Evolutionary conservation across 345 rosid genomes (phyloP).

Genomic region (Camelina laxa): DNA sequence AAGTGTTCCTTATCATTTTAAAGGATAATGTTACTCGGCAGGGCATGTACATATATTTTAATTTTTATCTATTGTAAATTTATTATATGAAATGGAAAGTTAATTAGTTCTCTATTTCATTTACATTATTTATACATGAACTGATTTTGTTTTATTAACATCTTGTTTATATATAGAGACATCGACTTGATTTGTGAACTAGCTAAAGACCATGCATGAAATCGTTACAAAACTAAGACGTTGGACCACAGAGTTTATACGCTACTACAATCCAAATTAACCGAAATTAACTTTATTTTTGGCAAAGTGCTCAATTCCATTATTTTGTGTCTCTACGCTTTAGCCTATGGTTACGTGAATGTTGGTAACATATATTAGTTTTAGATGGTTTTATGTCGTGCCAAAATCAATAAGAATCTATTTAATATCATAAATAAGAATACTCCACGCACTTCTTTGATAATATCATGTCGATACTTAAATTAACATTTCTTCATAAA

Average conservation of each 20-base stretch:
- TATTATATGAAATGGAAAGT: conserved; percentile 14
- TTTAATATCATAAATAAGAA: conserved; percentile 7
- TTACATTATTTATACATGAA: background rate
- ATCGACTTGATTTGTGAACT: conserved; percentile 21
- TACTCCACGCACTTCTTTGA: conserved; percentile 2
- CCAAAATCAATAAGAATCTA: conserved; percentile 11
- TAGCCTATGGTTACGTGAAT: conserved; percentile 11
- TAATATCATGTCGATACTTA: background rate
- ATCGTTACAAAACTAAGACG: conserved; percentile 21
- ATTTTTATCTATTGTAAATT: conserved; percentile 38
- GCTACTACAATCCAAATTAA: conserved; percentile 1
- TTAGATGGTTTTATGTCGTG: conserved; percentile 4
- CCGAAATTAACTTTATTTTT: background rate
- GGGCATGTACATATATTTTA: conserved; percentile 26
- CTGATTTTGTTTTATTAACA: background rate
- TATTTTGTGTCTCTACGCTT: background rate
- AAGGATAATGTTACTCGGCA: conserved; percentile 33
- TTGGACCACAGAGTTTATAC: conserved; percentile 25
- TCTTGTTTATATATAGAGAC: background rate
- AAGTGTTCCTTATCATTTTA: conserved; percentile 27
- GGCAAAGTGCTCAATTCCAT: background rate
- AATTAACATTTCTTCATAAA: background rate
- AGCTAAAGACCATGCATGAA: conserved; percentile 19
- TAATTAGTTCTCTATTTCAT: conserved; percentile 5
- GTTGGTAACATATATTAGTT: background rate